phyloP scores from a whole-genome alignment of 345 rosid species.

The Garcia nutans region DNA sequence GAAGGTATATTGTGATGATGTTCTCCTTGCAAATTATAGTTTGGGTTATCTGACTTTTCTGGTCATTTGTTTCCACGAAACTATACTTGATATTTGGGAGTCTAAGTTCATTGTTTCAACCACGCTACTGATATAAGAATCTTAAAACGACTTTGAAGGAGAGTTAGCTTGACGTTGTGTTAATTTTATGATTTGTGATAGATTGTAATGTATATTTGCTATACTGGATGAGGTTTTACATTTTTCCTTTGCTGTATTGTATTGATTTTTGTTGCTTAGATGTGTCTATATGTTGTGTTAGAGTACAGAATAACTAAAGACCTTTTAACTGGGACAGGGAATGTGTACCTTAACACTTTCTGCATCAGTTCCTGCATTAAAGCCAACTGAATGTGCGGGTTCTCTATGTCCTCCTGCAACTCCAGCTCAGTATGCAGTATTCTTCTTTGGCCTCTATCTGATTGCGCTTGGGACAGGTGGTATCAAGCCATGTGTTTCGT shows the following conservation, averaged over 20 bases:
- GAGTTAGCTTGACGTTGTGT: not conserved
- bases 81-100: not conserved
- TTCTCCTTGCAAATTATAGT: not conserved
- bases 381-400: slow-evolving; percentile 64
- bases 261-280: not conserved
- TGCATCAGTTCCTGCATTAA: slow-evolving; percentile 64
- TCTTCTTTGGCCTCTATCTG: slow-evolving; percentile 85
- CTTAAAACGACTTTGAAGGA: not conserved
- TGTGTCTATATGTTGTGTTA: not conserved
- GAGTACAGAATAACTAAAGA: slow-evolving; percentile 12
- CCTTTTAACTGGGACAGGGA: slow-evolving; percentile 50
- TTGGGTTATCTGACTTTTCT: slow-evolving; percentile 4
- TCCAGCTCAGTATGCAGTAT: slow-evolving; percentile 60
- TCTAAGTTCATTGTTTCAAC: not conserved
- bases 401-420: slow-evolving; percentile 67
- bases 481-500: slow-evolving; percentile 92
- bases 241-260: slow-evolving; percentile 4
- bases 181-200: not conserved
- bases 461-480: slow-evolving; percentile 94
- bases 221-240: not conserved
- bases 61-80: not conserved
- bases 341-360: slow-evolving; percentile 83
- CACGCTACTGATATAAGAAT: not conserved
- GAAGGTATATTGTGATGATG: not conserved
- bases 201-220: not conserved